A percentile compares a stretch with the other conserved stretches of the same genome.
These are phyloP conservation scores for Penicillium janthinellum DNA, from an alignment of 2,329 filamentous ascomycete genomes.

Conservation along the genomic window DNA sequence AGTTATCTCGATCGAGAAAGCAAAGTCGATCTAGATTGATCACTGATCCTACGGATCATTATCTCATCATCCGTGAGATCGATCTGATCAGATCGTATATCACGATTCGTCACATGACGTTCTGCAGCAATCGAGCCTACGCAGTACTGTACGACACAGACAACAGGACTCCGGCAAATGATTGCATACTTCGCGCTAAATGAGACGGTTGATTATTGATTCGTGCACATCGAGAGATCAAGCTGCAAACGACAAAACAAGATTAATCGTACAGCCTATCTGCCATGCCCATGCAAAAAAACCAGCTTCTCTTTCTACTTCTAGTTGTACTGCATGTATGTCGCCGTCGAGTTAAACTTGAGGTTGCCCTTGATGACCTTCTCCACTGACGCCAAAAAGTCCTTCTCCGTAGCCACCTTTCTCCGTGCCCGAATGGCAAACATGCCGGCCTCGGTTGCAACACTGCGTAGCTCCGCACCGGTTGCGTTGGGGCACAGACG, in stretches of 20 bases:
- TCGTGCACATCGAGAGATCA: constrained; percentile 14
- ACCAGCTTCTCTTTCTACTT: constrained; percentile 63
- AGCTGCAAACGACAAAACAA: constrained; percentile 28
- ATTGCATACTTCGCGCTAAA: not conserved
- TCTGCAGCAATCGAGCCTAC: too few relatives aligned
- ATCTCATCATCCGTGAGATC: not conserved
- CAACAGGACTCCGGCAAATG: not conserved
- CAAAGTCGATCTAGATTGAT: too few relatives aligned
- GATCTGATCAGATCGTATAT: not conserved
- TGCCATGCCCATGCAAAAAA: constrained; percentile 31
- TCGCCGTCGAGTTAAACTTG: constrained; percentile 98
- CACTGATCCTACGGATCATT: too few relatives aligned
- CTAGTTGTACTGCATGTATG: constrained; percentile 99
- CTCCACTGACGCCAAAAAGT: constrained; percentile 95
- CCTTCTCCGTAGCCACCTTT: constrained; percentile 98
- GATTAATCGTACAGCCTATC: constrained; percentile 40
- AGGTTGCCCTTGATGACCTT: constrained; percentile 99
- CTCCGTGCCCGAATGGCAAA: constrained; percentile 91
- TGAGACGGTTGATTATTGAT: constrained; percentile 24
- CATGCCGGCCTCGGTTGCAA: constrained; percentile 98
- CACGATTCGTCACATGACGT: not conserved
- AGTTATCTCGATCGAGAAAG: too few relatives aligned
- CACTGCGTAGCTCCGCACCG: constrained; percentile 91
- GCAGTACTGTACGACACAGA: too few relatives aligned
- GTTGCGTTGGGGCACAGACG: constrained; percentile 96